A percentile compares a stretch with the other conserved stretches of the same genome.
These are phyloP conservation scores for Colletotrichum costaricense DNA, from an alignment of 2,329 filamentous ascomycete species.

Conservation along the genomic window DNA sequence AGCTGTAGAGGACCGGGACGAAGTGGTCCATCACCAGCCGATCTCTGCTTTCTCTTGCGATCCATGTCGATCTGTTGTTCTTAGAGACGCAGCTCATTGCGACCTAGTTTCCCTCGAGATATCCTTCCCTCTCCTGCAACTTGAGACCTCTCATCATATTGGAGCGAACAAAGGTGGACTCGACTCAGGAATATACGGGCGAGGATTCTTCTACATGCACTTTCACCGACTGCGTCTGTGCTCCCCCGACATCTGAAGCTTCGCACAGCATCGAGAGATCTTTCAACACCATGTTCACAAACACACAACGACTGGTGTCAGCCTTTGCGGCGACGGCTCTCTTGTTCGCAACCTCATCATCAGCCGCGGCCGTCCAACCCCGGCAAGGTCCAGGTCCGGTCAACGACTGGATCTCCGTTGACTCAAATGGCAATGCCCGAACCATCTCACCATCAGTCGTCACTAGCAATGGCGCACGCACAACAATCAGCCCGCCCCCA, in stretches of 20 bases:
- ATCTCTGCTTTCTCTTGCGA: background rate
- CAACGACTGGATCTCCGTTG: conserved; percentile 47
- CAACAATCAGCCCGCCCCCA: conserved; percentile 45
- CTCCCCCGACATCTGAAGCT: background rate
- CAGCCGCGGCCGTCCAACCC: conserved; percentile 26
- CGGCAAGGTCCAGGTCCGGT: conserved; percentile 26
- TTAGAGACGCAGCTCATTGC: background rate
- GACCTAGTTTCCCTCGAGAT: background rate
- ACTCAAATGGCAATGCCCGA: conserved; percentile 39
- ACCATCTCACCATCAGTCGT: conserved; percentile 45
- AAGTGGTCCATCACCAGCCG: background rate
- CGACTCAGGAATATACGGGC: background rate
- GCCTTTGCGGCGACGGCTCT: conserved; percentile 20
- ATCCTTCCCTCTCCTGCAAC: background rate
- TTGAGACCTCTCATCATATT: background rate
- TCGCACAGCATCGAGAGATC: background rate
- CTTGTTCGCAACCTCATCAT: conserved; percentile 7
- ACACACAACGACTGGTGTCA: conserved; percentile 5
- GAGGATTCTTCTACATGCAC: conserved; percentile 2
- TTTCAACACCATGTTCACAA: conserved; percentile 16
- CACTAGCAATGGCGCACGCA: conserved; percentile 39
- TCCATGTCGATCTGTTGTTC: background rate
- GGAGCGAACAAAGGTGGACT: background rate
- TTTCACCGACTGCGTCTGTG: conserved; percentile 5
- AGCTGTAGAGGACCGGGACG: background rate